These are phyloP conservation scores for Pleodorina starrii DNA, from an alignment of 139 green algal species.

Conservation along the genomic window DNA sequence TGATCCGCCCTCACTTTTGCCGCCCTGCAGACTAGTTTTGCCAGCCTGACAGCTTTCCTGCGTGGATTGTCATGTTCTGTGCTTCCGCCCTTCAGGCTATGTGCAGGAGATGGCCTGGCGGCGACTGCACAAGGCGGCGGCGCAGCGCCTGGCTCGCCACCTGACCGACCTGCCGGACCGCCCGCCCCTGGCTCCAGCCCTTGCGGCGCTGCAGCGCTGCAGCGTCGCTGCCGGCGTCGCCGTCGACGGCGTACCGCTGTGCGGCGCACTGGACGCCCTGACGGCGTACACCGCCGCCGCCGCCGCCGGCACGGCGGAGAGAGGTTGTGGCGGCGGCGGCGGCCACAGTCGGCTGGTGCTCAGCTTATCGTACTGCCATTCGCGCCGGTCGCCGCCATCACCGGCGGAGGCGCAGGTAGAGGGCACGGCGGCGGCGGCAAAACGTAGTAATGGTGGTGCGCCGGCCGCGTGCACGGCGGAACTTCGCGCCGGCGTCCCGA, in stretches of 20 bases:
- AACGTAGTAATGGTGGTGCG: too few relatives aligned
- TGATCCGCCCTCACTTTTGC: too few relatives aligned
- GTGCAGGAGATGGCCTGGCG: slow-evolving; percentile 16
- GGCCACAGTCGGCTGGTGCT: neutral
- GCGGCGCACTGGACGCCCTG: neutral
- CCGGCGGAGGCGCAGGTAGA: neutral
- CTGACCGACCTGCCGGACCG: slow-evolving; percentile 57
- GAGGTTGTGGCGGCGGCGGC: neutral
- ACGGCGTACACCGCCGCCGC: neutral
- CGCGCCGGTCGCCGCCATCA: neutral
- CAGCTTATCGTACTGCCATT: neutral
- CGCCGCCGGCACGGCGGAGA: slow-evolving; percentile 3
- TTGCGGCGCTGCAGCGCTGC: slow-evolving; percentile 49
- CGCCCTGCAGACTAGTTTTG: too few relatives aligned
- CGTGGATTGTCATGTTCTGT: too few relatives aligned
- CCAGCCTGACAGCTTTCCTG: too few relatives aligned
- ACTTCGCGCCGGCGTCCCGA: too few relatives aligned
- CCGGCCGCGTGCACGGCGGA: too few relatives aligned
- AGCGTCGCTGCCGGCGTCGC: slow-evolving; percentile 51
- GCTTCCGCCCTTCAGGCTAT: too few relatives aligned
- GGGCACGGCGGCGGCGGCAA: neutral
- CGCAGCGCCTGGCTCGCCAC: slow-evolving; percentile 50
- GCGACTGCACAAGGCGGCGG: slow-evolving; percentile 50
- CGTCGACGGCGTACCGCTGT: slow-evolving; percentile 43
- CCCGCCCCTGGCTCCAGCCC: slow-evolving; percentile 66